These are phyloP conservation scores for Globisporangium alternatum DNA, from an alignment of 352 stramenopile genomes.

Conservation along the genomic window DNA sequence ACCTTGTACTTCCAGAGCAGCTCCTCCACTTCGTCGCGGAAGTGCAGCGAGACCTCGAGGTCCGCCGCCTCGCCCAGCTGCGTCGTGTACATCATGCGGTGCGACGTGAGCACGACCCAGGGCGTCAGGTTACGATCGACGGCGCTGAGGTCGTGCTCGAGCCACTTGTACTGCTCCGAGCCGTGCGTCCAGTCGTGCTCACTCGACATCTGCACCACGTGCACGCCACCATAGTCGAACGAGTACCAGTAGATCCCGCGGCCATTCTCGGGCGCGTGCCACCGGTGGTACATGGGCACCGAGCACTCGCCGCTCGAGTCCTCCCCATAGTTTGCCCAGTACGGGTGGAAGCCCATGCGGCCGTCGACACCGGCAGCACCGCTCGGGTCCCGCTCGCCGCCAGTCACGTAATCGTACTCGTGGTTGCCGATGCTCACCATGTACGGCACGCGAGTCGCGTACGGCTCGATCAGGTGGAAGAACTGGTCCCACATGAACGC, in stretches of 20 bases:
- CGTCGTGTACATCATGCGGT: conserved; percentile 91
- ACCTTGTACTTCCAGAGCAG: conserved; percentile 87
- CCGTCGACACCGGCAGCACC: conserved; percentile 42
- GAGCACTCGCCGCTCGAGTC: conserved; percentile 76
- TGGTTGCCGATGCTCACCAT: conserved; percentile 82
- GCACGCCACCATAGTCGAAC: conserved; percentile 87
- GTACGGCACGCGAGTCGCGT: conserved; percentile 68
- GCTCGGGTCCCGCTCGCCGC: conserved; percentile 53
- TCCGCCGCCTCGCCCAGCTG: conserved; percentile 67
- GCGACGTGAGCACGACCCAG: conserved; percentile 91
- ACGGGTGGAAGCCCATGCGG: conserved; percentile 65
- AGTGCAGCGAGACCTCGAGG: conserved; percentile 62
- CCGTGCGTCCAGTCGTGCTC: conserved; percentile 89
- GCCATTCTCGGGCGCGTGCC: conserved; percentile 56
- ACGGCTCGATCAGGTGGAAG: conserved; percentile 69
- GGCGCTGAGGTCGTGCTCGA: conserved; percentile 77
- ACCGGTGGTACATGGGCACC: conserved; percentile 76
- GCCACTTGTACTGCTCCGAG: conserved; percentile 88
- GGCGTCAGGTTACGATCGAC: conserved; percentile 86
- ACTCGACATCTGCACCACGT: conserved; percentile 90
- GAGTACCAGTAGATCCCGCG: conserved; percentile 88
- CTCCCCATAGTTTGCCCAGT: conserved; percentile 66
- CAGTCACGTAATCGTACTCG: conserved; percentile 66
- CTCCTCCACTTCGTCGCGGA: conserved; percentile 89
- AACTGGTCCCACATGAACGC: conserved; percentile 72